Evolutionary conservation across 1,284 basidiomycete species (phyloP).

Genomic region (Ustilago sp.): DNA sequence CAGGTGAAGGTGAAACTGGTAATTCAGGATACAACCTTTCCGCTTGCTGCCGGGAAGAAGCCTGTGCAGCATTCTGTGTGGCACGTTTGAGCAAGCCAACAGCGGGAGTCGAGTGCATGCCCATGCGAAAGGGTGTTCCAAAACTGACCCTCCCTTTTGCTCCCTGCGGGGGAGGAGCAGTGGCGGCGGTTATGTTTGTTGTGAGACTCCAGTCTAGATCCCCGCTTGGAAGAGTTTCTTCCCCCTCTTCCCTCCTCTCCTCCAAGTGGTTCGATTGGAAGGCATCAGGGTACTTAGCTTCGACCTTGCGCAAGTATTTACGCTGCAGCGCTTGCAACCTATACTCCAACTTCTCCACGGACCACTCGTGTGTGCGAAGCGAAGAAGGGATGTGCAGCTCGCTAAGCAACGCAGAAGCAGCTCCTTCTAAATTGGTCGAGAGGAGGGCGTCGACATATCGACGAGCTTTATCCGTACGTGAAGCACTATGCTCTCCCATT

Average conservation of each 20-base stretch:
- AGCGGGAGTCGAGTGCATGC: constrained; percentile 48
- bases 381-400: constrained; percentile 17
- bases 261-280: neutral
- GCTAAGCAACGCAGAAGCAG: constrained; percentile 21
- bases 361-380: constrained; percentile 20
- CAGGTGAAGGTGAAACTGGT: neutral
- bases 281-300: constrained; percentile 21
- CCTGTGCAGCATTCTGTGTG: constrained; percentile 11
- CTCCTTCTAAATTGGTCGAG: constrained; percentile 4
- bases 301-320: constrained; percentile 39
- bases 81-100: constrained; percentile 24
- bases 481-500: neutral
- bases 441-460: constrained; percentile 25
- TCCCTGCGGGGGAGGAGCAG: neutral
- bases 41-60: neutral
- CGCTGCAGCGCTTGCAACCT: constrained; percentile 38
- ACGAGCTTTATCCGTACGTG: neutral
- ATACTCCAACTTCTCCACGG: constrained; percentile 22
- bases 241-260: neutral
- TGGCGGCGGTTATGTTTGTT: constrained; percentile 16
- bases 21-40: neutral
- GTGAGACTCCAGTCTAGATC: constrained; percentile 45
- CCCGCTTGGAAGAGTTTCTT: constrained; percentile 28
- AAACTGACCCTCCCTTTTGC: constrained; percentile 34
- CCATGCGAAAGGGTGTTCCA: constrained; percentile 45